Evolutionary conservation across 139 green algal species (phyloP), one percentile per base, ranked within the genome.

Genomic region (Coelastrella sp.): DNA sequence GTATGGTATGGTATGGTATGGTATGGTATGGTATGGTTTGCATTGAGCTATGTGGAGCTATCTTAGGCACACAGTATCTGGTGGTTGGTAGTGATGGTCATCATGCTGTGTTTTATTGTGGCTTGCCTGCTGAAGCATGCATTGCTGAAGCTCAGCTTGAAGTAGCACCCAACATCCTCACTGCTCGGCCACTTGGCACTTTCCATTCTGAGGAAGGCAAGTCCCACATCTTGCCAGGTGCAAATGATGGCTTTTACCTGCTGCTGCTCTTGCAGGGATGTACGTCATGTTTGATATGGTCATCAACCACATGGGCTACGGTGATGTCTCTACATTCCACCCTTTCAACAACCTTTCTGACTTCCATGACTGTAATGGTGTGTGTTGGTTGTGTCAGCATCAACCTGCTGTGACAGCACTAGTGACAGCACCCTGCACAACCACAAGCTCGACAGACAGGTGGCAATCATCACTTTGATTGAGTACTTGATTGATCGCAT

Each of bases 221-320:
- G 35, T 49, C 35, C 35, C 35, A 49, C 35, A 49, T 49, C 35
- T 49, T 49, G 35, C 35, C 35, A 49, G 35, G 35, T 49, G 35
- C 35, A 3, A 49, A 49, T 49, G 35, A 49, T 49, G 35, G 35
- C 35, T 49, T 49, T 49, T 3, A 49, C 35, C 35, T 49, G 35
- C 35, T 49, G 35, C 35, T 79, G 17, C 73, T 11, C 73, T 22
- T 49, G 73, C 22, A 14, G 73, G 58, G n/a, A 84, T 91, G 57
- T 78, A 63, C 4, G 89, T 87, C 9, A 92, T 94, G 78, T 59
- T 93, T 56, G 92, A 94, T 27, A 57, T 93, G 19, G 89, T 94
- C 8, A 76, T 83, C 35, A 94, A 94, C 78, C 92, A 94, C 85
- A 78, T 91, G 35, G 92, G 92, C 19, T 93, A 93, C 63, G 92